Conservation (phyloP, 371 early-diverging fungal genomes). For the Zancudomyces culisetae region DNA sequence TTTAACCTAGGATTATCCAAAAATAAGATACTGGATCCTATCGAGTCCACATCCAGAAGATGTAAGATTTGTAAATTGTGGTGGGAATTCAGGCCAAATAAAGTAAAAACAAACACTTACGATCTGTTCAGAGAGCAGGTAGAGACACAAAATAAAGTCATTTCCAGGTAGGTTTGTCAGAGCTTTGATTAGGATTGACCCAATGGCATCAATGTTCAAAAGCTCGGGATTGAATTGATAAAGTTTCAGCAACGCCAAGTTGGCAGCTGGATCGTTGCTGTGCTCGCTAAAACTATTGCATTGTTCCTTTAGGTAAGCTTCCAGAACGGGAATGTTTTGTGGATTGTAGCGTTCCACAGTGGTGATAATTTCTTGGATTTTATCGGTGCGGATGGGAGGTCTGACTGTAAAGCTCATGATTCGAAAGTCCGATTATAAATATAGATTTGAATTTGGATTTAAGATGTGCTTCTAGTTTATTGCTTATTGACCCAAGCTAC, state of each 20-base stretch:
- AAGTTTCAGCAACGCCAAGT: slow-evolving; percentile 76
- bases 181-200: slow-evolving; percentile 59
- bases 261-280: slow-evolving; percentile 65
- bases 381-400: slow-evolving; percentile 40
- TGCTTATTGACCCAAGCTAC: too few relatives aligned
- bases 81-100: neutral
- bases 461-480: too few relatives aligned
- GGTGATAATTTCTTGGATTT: slow-evolving; percentile 50
- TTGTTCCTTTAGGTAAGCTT: slow-evolving; percentile 61
- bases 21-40: too few relatives aligned
- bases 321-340: slow-evolving; percentile 56
- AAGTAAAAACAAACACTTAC: slow-evolving; percentile 15
- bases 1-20: too few relatives aligned
- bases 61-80: neutral
- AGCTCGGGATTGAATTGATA: slow-evolving; percentile 79
- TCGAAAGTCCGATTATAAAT: too few relatives aligned
- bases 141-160: slow-evolving; percentile 75
- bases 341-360: slow-evolving; percentile 80
- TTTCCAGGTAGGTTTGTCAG: slow-evolving; percentile 66
- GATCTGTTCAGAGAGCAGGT: slow-evolving; percentile 55
- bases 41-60: too few relatives aligned
- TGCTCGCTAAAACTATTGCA: slow-evolving; percentile 30
- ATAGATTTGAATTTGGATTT: too few relatives aligned
- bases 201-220: slow-evolving; percentile 46
- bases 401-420: too few relatives aligned